A percentile compares a stretch with the other conserved stretches of the same genome.
These are phyloP conservation scores for Amyloporia xantha DNA, from an alignment of 768 basidiomycete genomes.

Conservation along the genomic window DNA sequence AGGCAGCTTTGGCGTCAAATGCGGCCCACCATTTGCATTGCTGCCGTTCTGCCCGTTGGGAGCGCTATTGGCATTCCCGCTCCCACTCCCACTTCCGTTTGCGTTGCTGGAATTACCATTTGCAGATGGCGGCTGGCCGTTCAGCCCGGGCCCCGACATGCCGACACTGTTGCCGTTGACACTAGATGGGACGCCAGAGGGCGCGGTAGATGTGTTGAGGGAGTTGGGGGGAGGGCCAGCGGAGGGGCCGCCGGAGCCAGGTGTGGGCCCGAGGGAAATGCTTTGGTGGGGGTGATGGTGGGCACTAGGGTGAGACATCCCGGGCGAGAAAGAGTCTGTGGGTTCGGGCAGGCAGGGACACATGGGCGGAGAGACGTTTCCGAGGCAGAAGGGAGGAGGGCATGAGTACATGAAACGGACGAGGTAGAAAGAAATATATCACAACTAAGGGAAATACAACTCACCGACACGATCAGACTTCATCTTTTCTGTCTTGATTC, in stretches of 20 bases:
- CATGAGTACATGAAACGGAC: conserved; percentile 28
- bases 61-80: background rate
- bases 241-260: conserved; percentile 1
- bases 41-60: background rate
- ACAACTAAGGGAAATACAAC: conserved; percentile 17
- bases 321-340: conserved; percentile 19
- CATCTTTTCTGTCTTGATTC: conserved; percentile 49
- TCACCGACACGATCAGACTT: conserved; percentile 40
- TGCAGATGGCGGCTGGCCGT: conserved; percentile 5
- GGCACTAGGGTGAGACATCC: conserved; percentile 12
- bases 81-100: background rate
- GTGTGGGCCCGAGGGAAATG: conserved; percentile 18
- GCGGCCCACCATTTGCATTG: conserved; percentile 25
- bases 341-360: conserved; percentile 6
- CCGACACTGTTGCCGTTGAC: no score
- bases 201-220: background rate
- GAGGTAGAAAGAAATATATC: conserved; percentile 21
- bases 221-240: background rate
- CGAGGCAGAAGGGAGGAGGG: conserved; percentile 14
- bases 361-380: no score
- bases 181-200: background rate
- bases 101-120: background rate
- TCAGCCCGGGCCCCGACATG: background rate
- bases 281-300: conserved; percentile 17
- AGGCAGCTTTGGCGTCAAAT: conserved; percentile 34